Evolutionary conservation across 2,329 filamentous ascomycete genomes (phyloP), one percentile per base, ranked within the genome.

Genomic region (Bipolaris oryzae): DNA sequence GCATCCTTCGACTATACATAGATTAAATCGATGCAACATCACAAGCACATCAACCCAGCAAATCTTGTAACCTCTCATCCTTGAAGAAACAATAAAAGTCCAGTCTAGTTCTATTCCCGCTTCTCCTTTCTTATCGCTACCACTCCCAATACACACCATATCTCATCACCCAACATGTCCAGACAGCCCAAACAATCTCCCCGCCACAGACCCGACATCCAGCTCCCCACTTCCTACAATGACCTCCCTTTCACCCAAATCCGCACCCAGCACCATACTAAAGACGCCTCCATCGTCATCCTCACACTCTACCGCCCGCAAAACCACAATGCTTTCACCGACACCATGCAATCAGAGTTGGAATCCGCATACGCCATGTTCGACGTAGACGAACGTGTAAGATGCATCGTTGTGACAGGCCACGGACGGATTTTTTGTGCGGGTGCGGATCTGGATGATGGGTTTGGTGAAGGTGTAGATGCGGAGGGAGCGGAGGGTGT

Each of bases 311-410:
- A 89, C 76, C 85, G 89, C 16, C 89, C 88, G 0, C 74, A 78
- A 10, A 85, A 85, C 57, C 81, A 87, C 76, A 91, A 91, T 81
- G 88, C 86, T 58, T 90, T 91, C 75, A 90, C 87, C 3, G 77
- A 81, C 18, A 79, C 76, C 13, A 90, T 91, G 86, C 83, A 84
- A 66, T 68, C 76, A 15, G 87, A 88, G 65, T 79, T 91, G 28
- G 81, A 85, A 56, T 62, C 75, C 3, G 85, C 84, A 11, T 83
- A 82, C 62, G 70, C 66, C 50, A 78, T 81, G 65, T 80, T 85
- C 66, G 81, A 85, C 58, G 72, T 79, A 21, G 84, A 86, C 57
- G 79, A 83, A 50, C 77, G 83, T 5, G 83, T 85, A 23, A 83
- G 82, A 61, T 81, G 77, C 46, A 72, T 85, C 20, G 80, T 86